A percentile compares a stretch with the other conserved stretches of the same genome.
Evolutionary conservation across 1,284 basidiomycete genomes (phyloP).

Genomic region (Naganishia sp.): DNA sequence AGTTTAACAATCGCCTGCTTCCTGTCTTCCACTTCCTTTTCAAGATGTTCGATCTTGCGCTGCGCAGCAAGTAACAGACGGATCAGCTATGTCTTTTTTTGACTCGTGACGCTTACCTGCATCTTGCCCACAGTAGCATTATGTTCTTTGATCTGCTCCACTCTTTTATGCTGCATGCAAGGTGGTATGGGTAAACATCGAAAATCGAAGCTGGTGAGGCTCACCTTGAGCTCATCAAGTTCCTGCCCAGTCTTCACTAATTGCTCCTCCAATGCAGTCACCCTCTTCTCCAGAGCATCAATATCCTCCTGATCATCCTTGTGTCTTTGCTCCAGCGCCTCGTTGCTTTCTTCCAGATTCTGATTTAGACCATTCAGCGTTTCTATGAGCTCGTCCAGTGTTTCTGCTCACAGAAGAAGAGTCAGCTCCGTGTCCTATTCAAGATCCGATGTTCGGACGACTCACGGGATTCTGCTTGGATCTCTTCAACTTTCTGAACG

Average conservation of each 20-base stretch:
- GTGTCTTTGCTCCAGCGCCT: conserved; percentile 12
- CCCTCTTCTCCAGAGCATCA: conserved; percentile 86
- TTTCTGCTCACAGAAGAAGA: not conserved
- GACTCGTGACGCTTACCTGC: conserved; percentile 39
- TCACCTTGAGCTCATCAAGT: conserved; percentile 11
- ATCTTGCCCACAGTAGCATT: conserved; percentile 69
- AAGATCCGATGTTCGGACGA: not conserved
- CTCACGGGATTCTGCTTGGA: conserved; percentile 69
- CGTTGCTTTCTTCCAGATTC: conserved; percentile 9
- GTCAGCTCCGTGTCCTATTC: not conserved
- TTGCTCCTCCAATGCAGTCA: conserved; percentile 90
- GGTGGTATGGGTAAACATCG: not conserved
- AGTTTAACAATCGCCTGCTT: conserved; percentile 82
- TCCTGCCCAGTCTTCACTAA: conserved; percentile 50
- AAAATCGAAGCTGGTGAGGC: not conserved
- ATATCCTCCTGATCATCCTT: conserved; percentile 27
- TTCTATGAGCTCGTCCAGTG: conserved; percentile 23
- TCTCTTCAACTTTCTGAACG: conserved; percentile 79
- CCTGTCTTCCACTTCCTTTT: conserved; percentile 75
- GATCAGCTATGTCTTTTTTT: not conserved
- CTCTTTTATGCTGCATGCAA: conserved; percentile 51
- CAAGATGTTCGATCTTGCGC: conserved; percentile 76
- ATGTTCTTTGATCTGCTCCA: conserved; percentile 83
- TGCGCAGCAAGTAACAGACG: conserved; percentile 59
- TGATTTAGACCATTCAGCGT: conserved; percentile 20